A percentile compares a stretch with the other conserved stretches of the same genome.
Conservation (phyloP, 345 rosid genomes). For the Limnanthes douglasii region DNA sequence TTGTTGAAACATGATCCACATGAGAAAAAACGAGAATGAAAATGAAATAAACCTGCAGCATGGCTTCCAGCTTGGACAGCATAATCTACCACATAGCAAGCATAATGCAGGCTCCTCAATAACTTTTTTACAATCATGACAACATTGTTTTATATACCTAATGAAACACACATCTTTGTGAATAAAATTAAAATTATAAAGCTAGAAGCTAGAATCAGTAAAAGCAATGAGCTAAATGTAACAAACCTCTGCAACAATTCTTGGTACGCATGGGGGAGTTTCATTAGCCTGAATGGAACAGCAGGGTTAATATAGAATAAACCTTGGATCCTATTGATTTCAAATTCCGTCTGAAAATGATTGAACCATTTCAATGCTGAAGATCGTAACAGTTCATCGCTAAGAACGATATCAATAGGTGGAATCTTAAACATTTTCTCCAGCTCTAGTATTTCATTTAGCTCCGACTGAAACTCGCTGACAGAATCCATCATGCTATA, state of each 20-base stretch:
- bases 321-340: conserved; percentile 13
- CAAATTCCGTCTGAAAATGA: conserved; percentile 42
- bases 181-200: conserved; percentile 4
- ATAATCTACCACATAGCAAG: conserved; percentile 80
- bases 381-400: conserved; percentile 31
- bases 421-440: conserved; percentile 80
- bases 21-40: conserved; percentile 7
- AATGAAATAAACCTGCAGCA: conserved; percentile 67
- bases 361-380: conserved; percentile 42
- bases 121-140: conserved; percentile 38
- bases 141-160: conserved; percentile 69
- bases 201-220: conserved; percentile 1
- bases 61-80: conserved; percentile 52
- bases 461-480: conserved; percentile 24
- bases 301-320: conserved; percentile 37
- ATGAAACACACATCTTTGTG: conserved; percentile 4
- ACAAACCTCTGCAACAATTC: conserved; percentile 73
- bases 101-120: conserved; percentile 70
- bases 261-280: conserved; percentile 67
- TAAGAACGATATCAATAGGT: conserved; percentile 31
- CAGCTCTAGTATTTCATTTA: conserved; percentile 39
- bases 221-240: conserved; percentile 6
- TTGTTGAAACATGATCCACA: conserved; percentile 2
- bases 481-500: conserved; percentile 23
- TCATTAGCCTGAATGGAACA: conserved; percentile 76